Evolutionary conservation across 1,139 yeast species (phyloP).

Genomic region (Taiozyma onychis): DNA sequence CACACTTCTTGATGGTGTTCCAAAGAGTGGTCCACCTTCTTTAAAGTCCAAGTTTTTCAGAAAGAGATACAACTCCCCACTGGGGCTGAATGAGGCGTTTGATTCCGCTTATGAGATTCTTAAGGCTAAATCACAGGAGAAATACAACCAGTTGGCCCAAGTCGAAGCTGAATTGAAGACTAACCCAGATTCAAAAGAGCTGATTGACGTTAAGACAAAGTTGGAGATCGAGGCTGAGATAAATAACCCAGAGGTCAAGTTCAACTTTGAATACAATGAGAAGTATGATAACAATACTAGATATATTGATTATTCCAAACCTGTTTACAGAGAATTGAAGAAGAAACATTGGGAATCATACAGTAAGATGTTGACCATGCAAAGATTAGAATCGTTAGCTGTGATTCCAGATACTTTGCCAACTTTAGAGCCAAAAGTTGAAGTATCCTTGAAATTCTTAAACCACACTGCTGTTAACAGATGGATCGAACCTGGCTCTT

Average conservation of each 20-base stretch:
- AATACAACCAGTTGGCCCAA: slow-evolving; percentile 18
- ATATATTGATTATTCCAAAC: slow-evolving; percentile 60
- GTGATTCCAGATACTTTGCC: slow-evolving; percentile 94
- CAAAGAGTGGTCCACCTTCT: slow-evolving; percentile 20
- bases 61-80: slow-evolving; percentile 60
- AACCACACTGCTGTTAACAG: slow-evolving; percentile 57
- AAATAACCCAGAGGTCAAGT: slow-evolving; percentile 77
- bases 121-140: slow-evolving; percentile 37
- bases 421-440: slow-evolving; percentile 77
- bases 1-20: slow-evolving; percentile 22
- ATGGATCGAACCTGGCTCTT: slow-evolving; percentile 76
- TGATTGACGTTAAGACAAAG: slow-evolving; percentile 28
- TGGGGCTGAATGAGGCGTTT: slow-evolving; percentile 66
- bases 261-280: slow-evolving; percentile 45
- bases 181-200: slow-evolving; percentile 15
- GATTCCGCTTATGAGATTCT: slow-evolving; percentile 59
- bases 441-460: slow-evolving; percentile 67
- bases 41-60: slow-evolving; percentile 31
- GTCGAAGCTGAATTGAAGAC: slow-evolving; percentile 6
- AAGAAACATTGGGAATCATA: slow-evolving; percentile 67
- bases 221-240: slow-evolving; percentile 51
- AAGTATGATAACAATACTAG: slow-evolving; percentile 33
- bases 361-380: slow-evolving; percentile 71
- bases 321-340: slow-evolving; percentile 71
- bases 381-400: slow-evolving; percentile 78